Conservation (phyloP, 352 stramenopile species). For the Phytophthora kernoviae region DNA sequence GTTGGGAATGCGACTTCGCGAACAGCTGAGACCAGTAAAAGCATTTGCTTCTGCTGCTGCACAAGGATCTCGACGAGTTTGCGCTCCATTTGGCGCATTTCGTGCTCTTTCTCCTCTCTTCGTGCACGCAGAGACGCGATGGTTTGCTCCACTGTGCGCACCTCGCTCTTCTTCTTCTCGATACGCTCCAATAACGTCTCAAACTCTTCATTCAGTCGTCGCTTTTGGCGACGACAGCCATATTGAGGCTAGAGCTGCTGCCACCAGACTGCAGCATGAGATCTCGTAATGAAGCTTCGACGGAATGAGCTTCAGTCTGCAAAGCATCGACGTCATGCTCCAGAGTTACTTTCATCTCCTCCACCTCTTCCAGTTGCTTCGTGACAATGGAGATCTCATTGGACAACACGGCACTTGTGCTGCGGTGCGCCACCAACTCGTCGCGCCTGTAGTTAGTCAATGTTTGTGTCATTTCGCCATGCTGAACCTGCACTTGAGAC, state of each 20-base stretch:
- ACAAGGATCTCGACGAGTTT: conserved; percentile 87
- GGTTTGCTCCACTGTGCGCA: conserved; percentile 68
- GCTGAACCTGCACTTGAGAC: conserved; percentile 40
- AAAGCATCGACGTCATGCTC: conserved; percentile 65
- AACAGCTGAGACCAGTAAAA: conserved; percentile 50
- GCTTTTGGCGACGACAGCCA: conserved; percentile 78
- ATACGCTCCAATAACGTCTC: conserved; percentile 75
- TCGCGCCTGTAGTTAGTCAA: conserved; percentile 85
- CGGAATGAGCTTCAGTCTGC: conserved; percentile 57
- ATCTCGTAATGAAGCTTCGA: conserved; percentile 63
- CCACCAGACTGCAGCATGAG: conserved; percentile 55
- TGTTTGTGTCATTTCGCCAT: conserved; percentile 69
- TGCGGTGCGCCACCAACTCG: conserved; percentile 76
- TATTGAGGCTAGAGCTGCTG: conserved; percentile 43
- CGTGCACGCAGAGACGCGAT: conserved; percentile 52
- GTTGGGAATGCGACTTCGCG: conserved; percentile 37
- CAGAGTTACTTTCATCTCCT: conserved; percentile 56
- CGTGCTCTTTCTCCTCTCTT: conserved; percentile 73
- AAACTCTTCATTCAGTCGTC: conserved; percentile 83
- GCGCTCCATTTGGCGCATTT: conserved; percentile 79
- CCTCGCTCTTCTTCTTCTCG: conserved; percentile 69
- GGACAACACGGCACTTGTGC: conserved; percentile 67
- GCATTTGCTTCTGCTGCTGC: conserved; percentile 84
- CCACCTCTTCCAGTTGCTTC: conserved; percentile 80
- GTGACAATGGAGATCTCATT: conserved; percentile 77